A percentile compares a stretch with the other conserved stretches of the same genome.
phyloP scores from a whole-genome alignment of 257 asterid genomes.

The Solanum etuberosum region DNA sequence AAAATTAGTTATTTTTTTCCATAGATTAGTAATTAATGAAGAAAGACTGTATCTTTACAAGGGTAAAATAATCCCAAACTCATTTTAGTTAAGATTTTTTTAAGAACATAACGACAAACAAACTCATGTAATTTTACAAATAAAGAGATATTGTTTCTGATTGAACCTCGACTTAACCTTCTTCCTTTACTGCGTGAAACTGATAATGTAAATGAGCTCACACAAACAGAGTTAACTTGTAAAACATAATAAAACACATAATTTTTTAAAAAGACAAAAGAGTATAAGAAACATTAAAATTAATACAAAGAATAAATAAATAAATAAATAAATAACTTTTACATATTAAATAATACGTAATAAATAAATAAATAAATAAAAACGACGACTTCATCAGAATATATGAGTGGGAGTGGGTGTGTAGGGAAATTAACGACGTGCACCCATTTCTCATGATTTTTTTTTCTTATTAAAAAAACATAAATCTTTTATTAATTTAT shows the following conservation, averaged over 20 bases:
- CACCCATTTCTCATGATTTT: not conserved
- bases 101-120: not conserved
- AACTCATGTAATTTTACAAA: not conserved
- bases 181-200: not conserved
- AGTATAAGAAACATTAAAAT: not conserved
- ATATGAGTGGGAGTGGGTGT: not conserved
- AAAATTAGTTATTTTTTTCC: not conserved
- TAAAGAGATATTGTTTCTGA: fast-evolving
- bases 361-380: not conserved
- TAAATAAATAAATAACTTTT: not conserved
- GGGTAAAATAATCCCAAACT: not conserved
- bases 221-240: not conserved
- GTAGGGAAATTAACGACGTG: not conserved
- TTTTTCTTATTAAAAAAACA: not conserved
- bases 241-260: fast-evolving
- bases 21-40: not conserved
- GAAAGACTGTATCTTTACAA: not conserved
- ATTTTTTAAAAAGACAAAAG: not conserved
- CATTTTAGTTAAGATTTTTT: not conserved
- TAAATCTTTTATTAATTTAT: not conserved
- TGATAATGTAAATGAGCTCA: too few relatives aligned
- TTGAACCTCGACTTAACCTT: fast-evolving
- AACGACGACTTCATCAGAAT: not conserved
- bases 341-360: not conserved
- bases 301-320: not conserved